These are phyloP conservation scores for Ophiostoma montium DNA, from an alignment of 2,329 filamentous ascomycete species.

Conservation along the genomic window DNA sequence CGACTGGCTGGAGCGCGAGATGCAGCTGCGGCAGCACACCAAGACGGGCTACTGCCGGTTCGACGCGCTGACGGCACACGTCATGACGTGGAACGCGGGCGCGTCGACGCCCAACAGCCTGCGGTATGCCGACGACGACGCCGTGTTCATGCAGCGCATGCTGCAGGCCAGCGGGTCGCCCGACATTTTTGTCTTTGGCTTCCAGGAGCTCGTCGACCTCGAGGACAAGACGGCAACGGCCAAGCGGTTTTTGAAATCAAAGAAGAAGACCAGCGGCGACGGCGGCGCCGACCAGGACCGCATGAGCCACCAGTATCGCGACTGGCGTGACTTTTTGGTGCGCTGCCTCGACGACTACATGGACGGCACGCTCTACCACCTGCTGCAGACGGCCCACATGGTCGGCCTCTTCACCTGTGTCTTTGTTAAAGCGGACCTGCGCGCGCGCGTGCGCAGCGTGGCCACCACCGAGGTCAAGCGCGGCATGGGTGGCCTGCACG, in stretches of 20 bases:
- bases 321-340: slow-evolving; percentile 85
- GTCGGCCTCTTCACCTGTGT: slow-evolving; percentile 94
- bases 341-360: slow-evolving; percentile 72
- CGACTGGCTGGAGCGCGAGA: slow-evolving; percentile 83
- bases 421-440: slow-evolving; percentile 73
- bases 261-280: slow-evolving; percentile 68
- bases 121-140: slow-evolving; percentile 54
- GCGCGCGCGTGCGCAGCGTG: slow-evolving; percentile 62
- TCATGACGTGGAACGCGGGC: slow-evolving; percentile 95
- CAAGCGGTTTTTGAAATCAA: slow-evolving; percentile 76
- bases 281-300: slow-evolving; percentile 68
- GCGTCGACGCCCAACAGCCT: slow-evolving; percentile 84
- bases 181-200: slow-evolving; percentile 88
- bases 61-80: slow-evolving; percentile 61
- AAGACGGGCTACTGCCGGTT: slow-evolving; percentile 56
- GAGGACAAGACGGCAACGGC: slow-evolving; percentile 96
- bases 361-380: slow-evolving; percentile 64
- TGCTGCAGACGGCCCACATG: slow-evolving; percentile 77
- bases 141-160: slow-evolving; percentile 66
- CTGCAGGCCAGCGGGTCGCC: slow-evolving; percentile 52
- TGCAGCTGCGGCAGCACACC: slow-evolving; percentile 69
- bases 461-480: slow-evolving; percentile 78
- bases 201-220: slow-evolving; percentile 95
- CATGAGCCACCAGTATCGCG: slow-evolving; percentile 94
- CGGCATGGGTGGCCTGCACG: slow-evolving; percentile 87